A percentile compares a stretch with the other conserved stretches of the same genome.
Conservation (phyloP, 495 filamentous ascomycete genomes). For the Pyrenopolyporus hunteri region DNA sequence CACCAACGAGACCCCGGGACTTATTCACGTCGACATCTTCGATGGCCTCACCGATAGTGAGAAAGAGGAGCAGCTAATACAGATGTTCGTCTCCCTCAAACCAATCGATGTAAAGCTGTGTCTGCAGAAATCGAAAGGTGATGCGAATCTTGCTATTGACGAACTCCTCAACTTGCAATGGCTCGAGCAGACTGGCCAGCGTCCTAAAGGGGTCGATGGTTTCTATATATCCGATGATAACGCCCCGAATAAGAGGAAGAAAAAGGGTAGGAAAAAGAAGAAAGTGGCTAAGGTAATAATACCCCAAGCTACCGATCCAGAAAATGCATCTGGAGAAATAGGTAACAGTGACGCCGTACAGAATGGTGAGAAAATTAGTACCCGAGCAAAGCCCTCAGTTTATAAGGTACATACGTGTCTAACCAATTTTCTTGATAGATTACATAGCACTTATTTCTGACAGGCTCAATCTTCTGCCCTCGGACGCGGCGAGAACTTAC, state of each 20-base stretch:
- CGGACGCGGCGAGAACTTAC: conserved; percentile 39
- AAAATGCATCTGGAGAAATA: conserved; percentile 17
- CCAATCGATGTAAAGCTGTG: conserved; percentile 66
- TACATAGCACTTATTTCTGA: conserved; percentile 37
- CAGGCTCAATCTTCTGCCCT: conserved; percentile 17
- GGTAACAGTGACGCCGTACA: conserved; percentile 10
- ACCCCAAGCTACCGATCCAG: neutral
- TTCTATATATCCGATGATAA: conserved; percentile 61
- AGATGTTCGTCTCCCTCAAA: conserved; percentile 74
- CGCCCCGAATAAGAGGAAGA: conserved; percentile 54
- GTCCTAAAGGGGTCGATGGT: conserved; percentile 78
- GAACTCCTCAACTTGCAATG: conserved; percentile 77
- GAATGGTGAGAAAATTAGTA: conserved; percentile 12
- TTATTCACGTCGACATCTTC: conserved; percentile 40
- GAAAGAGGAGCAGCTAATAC: conserved; percentile 60
- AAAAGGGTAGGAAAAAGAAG: conserved; percentile 38
- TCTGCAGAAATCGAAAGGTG: conserved; percentile 66
- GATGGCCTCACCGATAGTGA: conserved; percentile 60
- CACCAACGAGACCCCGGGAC: conserved; percentile 1
- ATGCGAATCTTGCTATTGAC: conserved; percentile 75
- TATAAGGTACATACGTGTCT: neutral
- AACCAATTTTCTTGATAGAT: conserved; percentile 21
- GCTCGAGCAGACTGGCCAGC: conserved; percentile 64
- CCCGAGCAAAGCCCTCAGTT: neutral
- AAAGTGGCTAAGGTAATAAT: conserved; percentile 13